phyloP scores from a whole-genome alignment of 768 basidiomycete species.

The Tephrocybe rancida region DNA sequence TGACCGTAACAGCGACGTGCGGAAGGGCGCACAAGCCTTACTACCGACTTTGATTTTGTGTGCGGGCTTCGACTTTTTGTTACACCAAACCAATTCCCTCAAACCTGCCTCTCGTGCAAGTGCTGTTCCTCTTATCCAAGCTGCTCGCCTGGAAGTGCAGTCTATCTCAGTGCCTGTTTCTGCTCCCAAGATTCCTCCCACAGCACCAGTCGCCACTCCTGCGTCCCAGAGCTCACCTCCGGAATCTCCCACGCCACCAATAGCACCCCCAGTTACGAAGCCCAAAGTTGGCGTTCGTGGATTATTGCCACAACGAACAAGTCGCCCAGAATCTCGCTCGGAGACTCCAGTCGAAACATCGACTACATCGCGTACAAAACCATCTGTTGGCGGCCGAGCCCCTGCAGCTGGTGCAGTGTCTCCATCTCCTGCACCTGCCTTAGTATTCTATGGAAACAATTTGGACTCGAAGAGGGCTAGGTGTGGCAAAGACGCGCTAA shows the following conservation, averaged over 20 bases:
- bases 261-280: conserved; percentile 37
- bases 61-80: conserved; percentile 82
- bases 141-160: conserved; percentile 59
- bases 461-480: conserved; percentile 65
- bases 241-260: conserved; percentile 42
- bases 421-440: conserved; percentile 31
- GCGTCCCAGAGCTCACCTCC: conserved; percentile 43
- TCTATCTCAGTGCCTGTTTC: neutral
- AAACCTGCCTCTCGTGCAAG: conserved; percentile 90
- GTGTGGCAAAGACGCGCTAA: conserved; percentile 72
- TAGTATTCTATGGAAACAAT: conserved; percentile 56
- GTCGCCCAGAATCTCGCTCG: conserved; percentile 51
- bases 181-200: conserved; percentile 1
- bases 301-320: conserved; percentile 65
- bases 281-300: conserved; percentile 71
- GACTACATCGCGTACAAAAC: conserved; percentile 35
- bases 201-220: conserved; percentile 26
- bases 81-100: conserved; percentile 83
- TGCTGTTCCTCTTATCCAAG: conserved; percentile 87
- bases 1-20: conserved; percentile 88
- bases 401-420: conserved; percentile 33
- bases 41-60: conserved; percentile 74
- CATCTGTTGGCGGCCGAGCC: conserved; percentile 39
- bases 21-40: conserved; percentile 86
- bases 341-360: conserved; percentile 39